Conservation (phyloP, 2,329 filamentous ascomycete genomes). For the Trichoderma koningiopsis region DNA sequence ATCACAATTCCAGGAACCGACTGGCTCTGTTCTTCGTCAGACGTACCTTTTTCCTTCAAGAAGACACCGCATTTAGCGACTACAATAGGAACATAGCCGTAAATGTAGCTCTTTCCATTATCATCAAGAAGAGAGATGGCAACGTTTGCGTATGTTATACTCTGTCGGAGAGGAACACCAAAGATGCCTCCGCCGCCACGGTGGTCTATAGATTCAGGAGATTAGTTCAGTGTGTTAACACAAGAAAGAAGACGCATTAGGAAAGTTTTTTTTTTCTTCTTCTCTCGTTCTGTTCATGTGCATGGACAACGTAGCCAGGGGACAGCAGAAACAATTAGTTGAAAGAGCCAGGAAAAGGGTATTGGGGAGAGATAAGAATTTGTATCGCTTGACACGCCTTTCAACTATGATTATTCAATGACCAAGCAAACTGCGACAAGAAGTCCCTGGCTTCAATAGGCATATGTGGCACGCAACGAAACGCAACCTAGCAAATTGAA, state of each 20-base stretch:
- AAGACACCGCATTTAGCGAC: slow-evolving; percentile 98
- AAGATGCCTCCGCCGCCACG: slow-evolving; percentile 77
- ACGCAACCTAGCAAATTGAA: slow-evolving; percentile 18
- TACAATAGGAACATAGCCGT: slow-evolving; percentile 97
- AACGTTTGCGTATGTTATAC: slow-evolving; percentile 96
- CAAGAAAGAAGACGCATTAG: not conserved
- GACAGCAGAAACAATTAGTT: not conserved
- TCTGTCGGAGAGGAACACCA: slow-evolving; percentile 87
- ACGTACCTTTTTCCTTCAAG: slow-evolving; percentile 92
- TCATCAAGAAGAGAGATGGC: slow-evolving; percentile 95
- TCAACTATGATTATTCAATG: not conserved
- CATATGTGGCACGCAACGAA: slow-evolving; percentile 7
- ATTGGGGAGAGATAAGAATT: not conserved
- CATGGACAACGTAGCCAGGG: not conserved
- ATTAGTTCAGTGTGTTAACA: not conserved
- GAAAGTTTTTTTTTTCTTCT: not conserved
- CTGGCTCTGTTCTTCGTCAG: not conserved
- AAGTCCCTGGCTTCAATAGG: slow-evolving; percentile 17
- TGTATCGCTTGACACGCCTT: slow-evolving; percentile 25
- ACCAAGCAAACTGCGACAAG: slow-evolving; percentile 4
- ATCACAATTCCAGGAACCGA: not conserved
- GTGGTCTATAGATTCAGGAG: slow-evolving; percentile 43
- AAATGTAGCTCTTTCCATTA: slow-evolving; percentile 92
- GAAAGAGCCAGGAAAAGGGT: not conserved
- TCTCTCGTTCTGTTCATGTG: not conserved